Evolutionary conservation across 192 early-diverging fungal species (phyloP).

Genomic region (Coemansia sp.): DNA sequence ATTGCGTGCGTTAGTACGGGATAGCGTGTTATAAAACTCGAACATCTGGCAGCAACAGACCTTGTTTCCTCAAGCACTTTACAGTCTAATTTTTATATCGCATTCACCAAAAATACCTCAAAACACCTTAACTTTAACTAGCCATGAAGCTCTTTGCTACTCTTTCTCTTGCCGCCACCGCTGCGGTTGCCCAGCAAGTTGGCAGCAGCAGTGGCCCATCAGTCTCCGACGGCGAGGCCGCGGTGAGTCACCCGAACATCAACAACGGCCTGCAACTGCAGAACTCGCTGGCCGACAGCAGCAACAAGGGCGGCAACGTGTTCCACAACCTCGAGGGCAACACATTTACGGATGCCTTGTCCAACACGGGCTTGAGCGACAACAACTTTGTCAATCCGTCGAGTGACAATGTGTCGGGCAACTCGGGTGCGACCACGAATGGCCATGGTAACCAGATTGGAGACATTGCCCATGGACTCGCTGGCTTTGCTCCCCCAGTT

Average conservation of each 20-base stretch:
- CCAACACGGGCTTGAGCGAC: constrained; percentile 29
- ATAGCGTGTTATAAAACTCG: not conserved
- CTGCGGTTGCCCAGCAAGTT: constrained; percentile 34
- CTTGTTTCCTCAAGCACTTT: not conserved
- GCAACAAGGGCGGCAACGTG: constrained; percentile 30
- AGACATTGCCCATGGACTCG: constrained; percentile 13
- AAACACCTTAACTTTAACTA: not conserved
- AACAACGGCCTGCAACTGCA: constrained; percentile 44
- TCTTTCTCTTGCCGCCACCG: constrained; percentile 22
- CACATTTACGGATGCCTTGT: constrained; percentile 22
- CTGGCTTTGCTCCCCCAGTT: too few relatives aligned
- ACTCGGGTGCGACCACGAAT: constrained; percentile 39
- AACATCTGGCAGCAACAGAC: not conserved
- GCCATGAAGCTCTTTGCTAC: constrained; percentile 24
- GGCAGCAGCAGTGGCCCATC: constrained; percentile 21
- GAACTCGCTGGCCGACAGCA: constrained; percentile 27
- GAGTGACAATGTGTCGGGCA: constrained; percentile 23
- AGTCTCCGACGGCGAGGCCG: constrained; percentile 21
- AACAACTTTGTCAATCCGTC: constrained; percentile 46
- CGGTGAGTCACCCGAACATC: constrained; percentile 36
- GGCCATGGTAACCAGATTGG: constrained; percentile 41
- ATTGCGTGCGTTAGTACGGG: not conserved
- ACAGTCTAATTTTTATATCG: not conserved
- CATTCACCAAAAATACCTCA: not conserved
- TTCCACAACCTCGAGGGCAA: constrained; percentile 20